These are phyloP conservation scores for Penicillium sp. DNA, from an alignment of 2,329 filamentous ascomycete genomes.

Conservation along the genomic window DNA sequence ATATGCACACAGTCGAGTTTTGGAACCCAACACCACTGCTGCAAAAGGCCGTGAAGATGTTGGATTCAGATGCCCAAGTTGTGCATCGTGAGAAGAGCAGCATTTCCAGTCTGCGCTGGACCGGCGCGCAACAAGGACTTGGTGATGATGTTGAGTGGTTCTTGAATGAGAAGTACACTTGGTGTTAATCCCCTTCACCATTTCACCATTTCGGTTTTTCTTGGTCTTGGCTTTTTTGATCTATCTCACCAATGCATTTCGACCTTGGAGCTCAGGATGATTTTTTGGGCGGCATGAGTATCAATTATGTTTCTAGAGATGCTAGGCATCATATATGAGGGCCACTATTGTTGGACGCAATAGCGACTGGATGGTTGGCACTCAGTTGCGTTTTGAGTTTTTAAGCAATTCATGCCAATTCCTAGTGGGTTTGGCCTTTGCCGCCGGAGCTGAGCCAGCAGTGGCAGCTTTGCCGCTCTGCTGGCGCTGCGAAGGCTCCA, in stretches of 20 bases:
- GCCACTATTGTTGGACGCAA: slow-evolving; percentile 5
- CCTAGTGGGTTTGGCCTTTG: slow-evolving; percentile 36
- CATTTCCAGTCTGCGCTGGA: slow-evolving; percentile 50
- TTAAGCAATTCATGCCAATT: slow-evolving; percentile 49
- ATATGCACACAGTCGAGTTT: slow-evolving; percentile 68
- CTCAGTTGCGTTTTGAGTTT: slow-evolving; percentile 33
- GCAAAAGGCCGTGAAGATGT: slow-evolving; percentile 41
- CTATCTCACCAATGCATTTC: background rate
- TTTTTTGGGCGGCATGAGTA: slow-evolving; percentile 15
- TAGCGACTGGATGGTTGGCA: slow-evolving; percentile 1
- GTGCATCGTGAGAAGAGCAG: slow-evolving; percentile 49
- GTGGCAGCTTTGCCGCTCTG: slow-evolving; percentile 27
- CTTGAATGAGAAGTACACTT: slow-evolving; percentile 52
- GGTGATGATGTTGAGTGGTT: slow-evolving; percentile 47
- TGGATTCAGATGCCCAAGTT: slow-evolving; percentile 40
- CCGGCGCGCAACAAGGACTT: slow-evolving; percentile 38
- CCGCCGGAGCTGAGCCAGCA: slow-evolving; percentile 20
- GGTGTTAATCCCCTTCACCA: slow-evolving; percentile 40
- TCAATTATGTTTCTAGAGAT: slow-evolving; percentile 19
- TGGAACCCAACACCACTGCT: slow-evolving; percentile 75
- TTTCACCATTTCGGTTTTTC: slow-evolving; percentile 3
- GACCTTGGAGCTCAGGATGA: slow-evolving; percentile 8
- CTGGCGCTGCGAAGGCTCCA: slow-evolving; percentile 31
- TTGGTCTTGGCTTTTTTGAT: slow-evolving; percentile 7
- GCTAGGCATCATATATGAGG: slow-evolving; percentile 17